Evolutionary conservation across 2,329 filamentous ascomycete genomes (phyloP).

Genomic region (Scopulariopsis brevicaulis): DNA sequence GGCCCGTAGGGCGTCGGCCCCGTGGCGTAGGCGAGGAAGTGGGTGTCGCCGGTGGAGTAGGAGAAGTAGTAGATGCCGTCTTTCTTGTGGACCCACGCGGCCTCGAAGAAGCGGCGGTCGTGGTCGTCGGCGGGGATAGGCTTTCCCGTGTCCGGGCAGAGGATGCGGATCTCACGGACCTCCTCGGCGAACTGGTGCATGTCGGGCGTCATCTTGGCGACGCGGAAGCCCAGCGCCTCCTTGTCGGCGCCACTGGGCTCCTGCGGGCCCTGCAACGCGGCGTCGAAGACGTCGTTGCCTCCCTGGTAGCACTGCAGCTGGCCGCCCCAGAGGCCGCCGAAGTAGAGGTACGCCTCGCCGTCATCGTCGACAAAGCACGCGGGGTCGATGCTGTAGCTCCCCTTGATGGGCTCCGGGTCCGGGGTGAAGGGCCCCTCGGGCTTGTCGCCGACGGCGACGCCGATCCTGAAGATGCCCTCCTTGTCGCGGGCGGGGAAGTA

Average conservation of each 20-base stretch:
- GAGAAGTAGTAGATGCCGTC: slow-evolving; percentile 61
- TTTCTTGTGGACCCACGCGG: slow-evolving; percentile 69
- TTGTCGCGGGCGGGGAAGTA: slow-evolving; percentile 69
- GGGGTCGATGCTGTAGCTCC: slow-evolving; percentile 68
- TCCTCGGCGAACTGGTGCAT: slow-evolving; percentile 50
- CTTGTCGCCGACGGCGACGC: slow-evolving; percentile 51
- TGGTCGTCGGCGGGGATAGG: slow-evolving; percentile 57
- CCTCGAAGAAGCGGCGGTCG: slow-evolving; percentile 68
- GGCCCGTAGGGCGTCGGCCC: slow-evolving; percentile 55
- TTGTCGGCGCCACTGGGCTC: slow-evolving; percentile 47
- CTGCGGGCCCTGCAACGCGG: slow-evolving; percentile 38
- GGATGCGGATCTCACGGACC: slow-evolving; percentile 50
- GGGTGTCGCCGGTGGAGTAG: slow-evolving; percentile 69
- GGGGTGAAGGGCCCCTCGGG: slow-evolving; percentile 62
- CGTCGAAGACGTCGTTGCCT: slow-evolving; percentile 43
- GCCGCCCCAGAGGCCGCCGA: slow-evolving; percentile 71
- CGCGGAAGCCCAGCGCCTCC: slow-evolving; percentile 52
- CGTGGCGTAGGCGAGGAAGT: slow-evolving; percentile 60
- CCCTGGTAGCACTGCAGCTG: slow-evolving; percentile 66
- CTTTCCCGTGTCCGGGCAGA: slow-evolving; percentile 48
- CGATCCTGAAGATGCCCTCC: slow-evolving; percentile 60
- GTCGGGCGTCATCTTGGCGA: slow-evolving; percentile 49
- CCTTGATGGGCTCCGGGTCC: slow-evolving; percentile 51
- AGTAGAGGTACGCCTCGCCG: slow-evolving; percentile 40
- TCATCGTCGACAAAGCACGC: slow-evolving; percentile 58